Conservation (phyloP, 148 eudicot genomes). For the Amaranthus palmeri region DNA sequence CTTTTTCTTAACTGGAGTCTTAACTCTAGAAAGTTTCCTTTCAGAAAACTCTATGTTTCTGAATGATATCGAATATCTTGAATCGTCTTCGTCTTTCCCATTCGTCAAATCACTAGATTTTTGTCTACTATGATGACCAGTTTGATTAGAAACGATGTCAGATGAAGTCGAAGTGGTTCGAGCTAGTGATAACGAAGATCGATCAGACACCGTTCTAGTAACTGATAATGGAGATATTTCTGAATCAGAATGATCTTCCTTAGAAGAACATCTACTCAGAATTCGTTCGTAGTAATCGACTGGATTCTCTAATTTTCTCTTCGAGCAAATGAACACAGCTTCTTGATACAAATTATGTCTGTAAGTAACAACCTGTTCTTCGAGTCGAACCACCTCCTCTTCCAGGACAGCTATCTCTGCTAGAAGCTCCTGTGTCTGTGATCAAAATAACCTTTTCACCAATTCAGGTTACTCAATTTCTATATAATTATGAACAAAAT, state of each 20-base stretch:
- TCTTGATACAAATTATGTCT: slow-evolving; percentile 62
- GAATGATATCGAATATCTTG: slow-evolving; percentile 20
- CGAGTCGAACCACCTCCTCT: slow-evolving; percentile 90
- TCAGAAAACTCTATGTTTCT: slow-evolving; percentile 30
- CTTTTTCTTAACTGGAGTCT: slow-evolving; percentile 26
- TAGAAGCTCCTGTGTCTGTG: slow-evolving; percentile 77
- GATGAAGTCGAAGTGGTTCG: slow-evolving; percentile 43
- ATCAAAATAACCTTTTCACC: slow-evolving; percentile 1
- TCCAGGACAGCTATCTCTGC: slow-evolving; percentile 97
- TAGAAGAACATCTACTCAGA: slow-evolving; percentile 22
- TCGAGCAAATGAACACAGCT: slow-evolving; percentile 45
- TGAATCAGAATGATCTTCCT: slow-evolving; percentile 31
- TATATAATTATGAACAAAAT: background rate
- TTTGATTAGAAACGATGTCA: slow-evolving; percentile 30
- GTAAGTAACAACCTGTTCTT: slow-evolving; percentile 65
- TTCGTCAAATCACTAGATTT: slow-evolving; percentile 21
- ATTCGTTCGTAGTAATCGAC: slow-evolving; percentile 24
- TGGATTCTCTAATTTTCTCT: slow-evolving; percentile 34
- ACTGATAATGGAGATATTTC: slow-evolving; percentile 35
- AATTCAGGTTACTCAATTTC: background rate
- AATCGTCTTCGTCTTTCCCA: slow-evolving; percentile 36
- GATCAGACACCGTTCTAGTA: slow-evolving; percentile 40
- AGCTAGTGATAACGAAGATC: slow-evolving; percentile 29
- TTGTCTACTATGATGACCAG: slow-evolving; percentile 20
- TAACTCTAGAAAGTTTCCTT: slow-evolving; percentile 24